Base-by-base conservation (phyloP, 2,329 filamentous ascomycete genomes). In the Exophiala spinifera region DNA sequence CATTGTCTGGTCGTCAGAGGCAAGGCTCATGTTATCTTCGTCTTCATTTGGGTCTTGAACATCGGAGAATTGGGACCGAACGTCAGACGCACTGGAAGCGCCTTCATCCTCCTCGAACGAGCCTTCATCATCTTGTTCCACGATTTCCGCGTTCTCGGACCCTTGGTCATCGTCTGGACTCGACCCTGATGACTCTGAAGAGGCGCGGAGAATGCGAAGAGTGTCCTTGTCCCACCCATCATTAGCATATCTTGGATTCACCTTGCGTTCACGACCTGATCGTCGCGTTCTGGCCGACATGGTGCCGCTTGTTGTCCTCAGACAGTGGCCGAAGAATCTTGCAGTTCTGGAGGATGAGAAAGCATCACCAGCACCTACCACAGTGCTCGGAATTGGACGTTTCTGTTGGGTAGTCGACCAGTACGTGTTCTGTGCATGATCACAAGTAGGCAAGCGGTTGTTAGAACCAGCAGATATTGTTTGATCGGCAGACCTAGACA, bases 191-290 rank as follows among this genome's bases (percentile, higher is more conserved):
- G 60, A 62, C 15, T 58, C 54, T 3, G 61, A 61, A 1, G 54
- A 57, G 2, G 55, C 56, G 28, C 56, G 55, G 11, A 64, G 57
- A n/a, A 50, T 42, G 3, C 51, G 57, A 23, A 60, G n/a, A 14
- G 53, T 57, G 6, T 60, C 59, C 45, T 64, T 60, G 28, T 56
- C 55, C 61, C 62, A 61, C 11, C 53, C 55, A 46, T 55, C 54
- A 42, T 61, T 56, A 31, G 56, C 52, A 28, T 64, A 63, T 52
- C 51, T 57, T 14, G 57, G 46, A 42, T 60, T 64, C 19, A 46
- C 50, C 40, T 61, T 61, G 23, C 61, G 60, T 47, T 60, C 46
- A 14, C 63, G 60, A 15, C 42, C 56, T 5, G 63, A 63, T 20
- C 63, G 60, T 19, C 63, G 62, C 46, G 50, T 45, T 25, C 57